phyloP scores from a whole-genome alignment of 2,329 filamentous ascomycete species.

The Diaporthe vexans region DNA sequence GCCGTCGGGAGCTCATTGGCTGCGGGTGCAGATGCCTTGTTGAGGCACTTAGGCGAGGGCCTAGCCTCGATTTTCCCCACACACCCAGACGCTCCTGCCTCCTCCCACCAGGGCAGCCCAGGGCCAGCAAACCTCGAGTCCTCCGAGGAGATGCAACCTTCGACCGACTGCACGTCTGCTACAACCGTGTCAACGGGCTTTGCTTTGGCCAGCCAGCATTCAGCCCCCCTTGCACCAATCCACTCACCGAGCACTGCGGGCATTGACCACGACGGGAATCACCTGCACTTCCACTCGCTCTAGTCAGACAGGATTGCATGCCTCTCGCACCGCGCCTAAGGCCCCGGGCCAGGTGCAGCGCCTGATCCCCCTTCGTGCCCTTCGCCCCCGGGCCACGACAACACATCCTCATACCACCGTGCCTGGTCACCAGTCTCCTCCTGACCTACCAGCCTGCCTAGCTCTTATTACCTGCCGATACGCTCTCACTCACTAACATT shows the following conservation, averaged over 20 bases:
- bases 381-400: conserved; percentile 5
- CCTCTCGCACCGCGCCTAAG: neutral
- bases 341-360: neutral
- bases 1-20: conserved; percentile 22
- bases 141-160: conserved; percentile 34
- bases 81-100: neutral
- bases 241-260: conserved; percentile 28
- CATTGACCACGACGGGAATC: conserved; percentile 1
- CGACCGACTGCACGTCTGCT: conserved; percentile 22
- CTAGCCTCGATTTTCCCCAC: conserved; percentile 33
- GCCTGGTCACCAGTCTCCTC: conserved; percentile 1
- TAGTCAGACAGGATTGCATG: conserved; percentile 25
- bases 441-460: conserved; percentile 1
- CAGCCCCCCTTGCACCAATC: conserved; percentile 18
- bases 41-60: conserved; percentile 27
- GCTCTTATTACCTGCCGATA: conserved; percentile 5
- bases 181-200: conserved; percentile 30
- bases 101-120: neutral
- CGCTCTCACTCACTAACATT: neutral
- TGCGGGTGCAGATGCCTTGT: conserved; percentile 21
- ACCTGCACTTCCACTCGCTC: conserved; percentile 24
- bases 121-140: neutral
- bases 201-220: conserved; percentile 13
- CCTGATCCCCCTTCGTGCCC: conserved; percentile 8
- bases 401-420: conserved; percentile 12